Evolutionary conservation across 306 rosid genomes (phyloP).

Genomic region (Begonia peltatifolia): DNA sequence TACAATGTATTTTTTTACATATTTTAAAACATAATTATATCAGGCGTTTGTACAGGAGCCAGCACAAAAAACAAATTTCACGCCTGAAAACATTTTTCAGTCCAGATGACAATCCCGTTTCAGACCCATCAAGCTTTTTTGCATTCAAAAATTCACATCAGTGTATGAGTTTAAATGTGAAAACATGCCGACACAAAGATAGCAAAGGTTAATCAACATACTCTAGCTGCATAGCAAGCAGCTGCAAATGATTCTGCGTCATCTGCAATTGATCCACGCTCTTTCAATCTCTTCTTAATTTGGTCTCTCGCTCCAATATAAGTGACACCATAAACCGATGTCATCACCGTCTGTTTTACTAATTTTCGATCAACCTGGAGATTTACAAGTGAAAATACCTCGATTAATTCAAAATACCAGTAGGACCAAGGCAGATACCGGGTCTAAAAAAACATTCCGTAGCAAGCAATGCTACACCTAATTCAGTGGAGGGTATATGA

Average conservation of each 20-base stretch:
- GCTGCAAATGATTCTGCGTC: constrained; percentile 51
- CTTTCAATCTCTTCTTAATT: constrained; percentile 74
- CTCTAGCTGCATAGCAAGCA: constrained; percentile 89
- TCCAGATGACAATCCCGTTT: too few relatives aligned
- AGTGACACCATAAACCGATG: constrained; percentile 98
- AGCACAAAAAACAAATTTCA: too few relatives aligned
- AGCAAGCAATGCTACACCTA: constrained; percentile 5
- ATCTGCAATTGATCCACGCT: constrained; percentile 52
- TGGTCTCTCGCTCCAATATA: constrained; percentile 86
- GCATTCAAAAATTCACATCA: not conserved
- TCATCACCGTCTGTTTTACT: constrained; percentile 99
- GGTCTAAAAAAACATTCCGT: not conserved
- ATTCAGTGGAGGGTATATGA: not conserved
- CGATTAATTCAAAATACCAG: not conserved
- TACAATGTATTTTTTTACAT: too few relatives aligned
- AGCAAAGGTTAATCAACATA: constrained; percentile 22
- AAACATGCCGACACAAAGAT: not conserved
- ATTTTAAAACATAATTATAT: too few relatives aligned
- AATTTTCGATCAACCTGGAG: constrained; percentile 83
- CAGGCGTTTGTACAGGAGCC: too few relatives aligned
- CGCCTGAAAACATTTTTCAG: too few relatives aligned
- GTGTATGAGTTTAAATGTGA: not conserved
- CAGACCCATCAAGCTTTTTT: constrained; percentile 3
- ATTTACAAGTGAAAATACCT: constrained; percentile 5
- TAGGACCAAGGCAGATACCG: not conserved